Base-by-base conservation (phyloP, 345 rosid species). In the Tarenaya hassleriana region DNA sequence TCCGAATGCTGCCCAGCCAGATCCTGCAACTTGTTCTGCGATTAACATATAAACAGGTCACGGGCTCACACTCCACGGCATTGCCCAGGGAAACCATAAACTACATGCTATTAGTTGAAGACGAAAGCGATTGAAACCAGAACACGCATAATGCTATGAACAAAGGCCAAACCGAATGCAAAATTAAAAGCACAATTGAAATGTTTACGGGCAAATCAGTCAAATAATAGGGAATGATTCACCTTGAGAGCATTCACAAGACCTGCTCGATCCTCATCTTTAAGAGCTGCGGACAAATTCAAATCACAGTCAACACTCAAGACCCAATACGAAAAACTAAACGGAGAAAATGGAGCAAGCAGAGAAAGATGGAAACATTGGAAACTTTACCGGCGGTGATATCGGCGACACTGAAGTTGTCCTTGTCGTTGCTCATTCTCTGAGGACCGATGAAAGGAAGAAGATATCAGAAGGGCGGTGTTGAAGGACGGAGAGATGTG, bases 171-270 rank as follows among this genome's bases (percentile, higher is more conserved):
- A 24, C 29, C n/a, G n/a, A n/a, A n/a, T n/a, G n/a, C n/a, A n/a
- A n/a, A n/a, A n/a, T n/a, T n/a, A n/a, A n/a, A n/a, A n/a, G n/a
- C n/a, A n/a, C n/a, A n/a, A n/a, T n/a, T n/a, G n/a, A n/a, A n/a
- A n/a, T n/a, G n/a, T n/a, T 24, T 24, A 5, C 29, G 5, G 3
- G 5, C 3, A 47, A 27, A 47, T 24, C 20, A n/a, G n/a, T 5
- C 34, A 52, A 15, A 47, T n/a, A 10, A 10, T 7, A 39, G n/a
- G 47, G 3, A 20, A 56, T 32, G 32, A 70, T 73, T 15, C 29
- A 90, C 97, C 91, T 91, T 87, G 42, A 91, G 83, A 41, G 74
- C 87, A 62, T 75, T 84, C 16, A 80, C 95, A 32, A 91, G 91
- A 19, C 77, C 96, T 21, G 81, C 89, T 29, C 96, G 84, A 71